A percentile compares a stretch with the other conserved stretches of the same genome.
Conservation (phyloP, 176 grass and related monocot species). For the Oryza glumipatula region DNA sequence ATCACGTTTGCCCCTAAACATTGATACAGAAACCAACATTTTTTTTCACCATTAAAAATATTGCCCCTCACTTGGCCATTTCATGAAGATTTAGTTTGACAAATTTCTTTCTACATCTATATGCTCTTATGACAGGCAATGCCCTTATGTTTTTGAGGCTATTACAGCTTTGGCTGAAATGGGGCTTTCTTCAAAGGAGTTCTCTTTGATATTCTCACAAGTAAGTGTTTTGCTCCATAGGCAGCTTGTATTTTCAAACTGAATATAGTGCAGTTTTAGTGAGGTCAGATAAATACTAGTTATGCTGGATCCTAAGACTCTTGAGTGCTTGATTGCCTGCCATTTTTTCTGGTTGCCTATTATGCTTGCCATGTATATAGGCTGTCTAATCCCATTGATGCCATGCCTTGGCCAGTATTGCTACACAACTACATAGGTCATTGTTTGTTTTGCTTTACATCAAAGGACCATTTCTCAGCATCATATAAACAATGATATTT, state of each 20-base stretch:
- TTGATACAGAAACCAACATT: neutral
- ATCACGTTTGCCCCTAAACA: conserved; percentile 1
- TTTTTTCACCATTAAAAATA: conserved; percentile 22
- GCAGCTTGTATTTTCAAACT: neutral
- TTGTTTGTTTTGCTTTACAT: conserved; percentile 15
- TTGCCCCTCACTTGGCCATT: neutral
- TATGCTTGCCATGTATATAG: neutral
- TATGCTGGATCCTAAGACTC: neutral
- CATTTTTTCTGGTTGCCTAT: conserved; percentile 7
- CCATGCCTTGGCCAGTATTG: neutral
- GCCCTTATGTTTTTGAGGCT: conserved; percentile 90
- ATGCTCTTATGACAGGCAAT: conserved; percentile 58
- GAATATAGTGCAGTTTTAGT: conserved; percentile 5
- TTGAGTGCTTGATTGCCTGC: neutral
- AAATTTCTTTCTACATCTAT: conserved; percentile 36
- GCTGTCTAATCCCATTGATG: neutral
- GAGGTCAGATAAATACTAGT: too few species aligned
- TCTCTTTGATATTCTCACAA: conserved; percentile 80
- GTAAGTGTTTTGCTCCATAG: conserved; percentile 48
- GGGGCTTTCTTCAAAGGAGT: conserved; percentile 84
- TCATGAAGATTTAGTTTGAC: conserved; percentile 22
- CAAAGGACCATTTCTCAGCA: neutral
- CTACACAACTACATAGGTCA: conserved; percentile 12
- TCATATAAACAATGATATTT: neutral
- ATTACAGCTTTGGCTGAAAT: conserved; percentile 89